A percentile compares a stretch with the other conserved stretches of the same genome.
Evolutionary conservation across 257 asterid species (phyloP).

Genomic region (Capsicum pubescens): DNA sequence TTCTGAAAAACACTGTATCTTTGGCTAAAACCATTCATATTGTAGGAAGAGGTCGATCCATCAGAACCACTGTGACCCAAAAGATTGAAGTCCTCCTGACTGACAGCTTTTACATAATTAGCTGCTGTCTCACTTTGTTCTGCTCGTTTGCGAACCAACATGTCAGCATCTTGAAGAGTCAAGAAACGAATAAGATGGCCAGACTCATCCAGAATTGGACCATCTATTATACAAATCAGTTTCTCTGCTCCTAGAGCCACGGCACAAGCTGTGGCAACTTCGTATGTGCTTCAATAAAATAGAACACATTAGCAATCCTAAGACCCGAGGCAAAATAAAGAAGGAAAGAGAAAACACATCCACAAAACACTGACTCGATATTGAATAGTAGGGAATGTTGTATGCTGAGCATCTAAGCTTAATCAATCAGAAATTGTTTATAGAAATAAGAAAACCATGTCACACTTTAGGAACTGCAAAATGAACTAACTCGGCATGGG

Average conservation of each 20-base stretch:
- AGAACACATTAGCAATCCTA: not conserved
- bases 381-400: not conserved
- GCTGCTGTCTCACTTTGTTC: constrained; percentile 89
- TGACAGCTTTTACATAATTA: constrained; percentile 85
- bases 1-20: constrained; percentile 71
- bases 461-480: not conserved
- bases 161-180: constrained; percentile 84
- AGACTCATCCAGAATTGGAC: constrained; percentile 77
- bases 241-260: constrained; percentile 93
- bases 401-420: not conserved
- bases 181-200: constrained; percentile 82
- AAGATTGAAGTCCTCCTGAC: constrained; percentile 55
- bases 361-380: not conserved
- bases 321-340: constrained; percentile 23
- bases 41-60: constrained; percentile 40
- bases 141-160: constrained; percentile 74
- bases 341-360: constrained; percentile 7
- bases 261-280: constrained; percentile 98
- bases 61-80: constrained; percentile 40
- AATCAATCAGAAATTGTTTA: constrained; percentile 20
- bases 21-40: constrained; percentile 50
- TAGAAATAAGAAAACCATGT: not conserved
- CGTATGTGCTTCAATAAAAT: constrained; percentile 73
- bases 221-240: constrained; percentile 86
- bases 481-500: constrained; percentile 7